These are phyloP conservation scores for Phoenix dactylifera DNA, from an alignment of 176 grass and related monocot species.

Conservation along the genomic window DNA sequence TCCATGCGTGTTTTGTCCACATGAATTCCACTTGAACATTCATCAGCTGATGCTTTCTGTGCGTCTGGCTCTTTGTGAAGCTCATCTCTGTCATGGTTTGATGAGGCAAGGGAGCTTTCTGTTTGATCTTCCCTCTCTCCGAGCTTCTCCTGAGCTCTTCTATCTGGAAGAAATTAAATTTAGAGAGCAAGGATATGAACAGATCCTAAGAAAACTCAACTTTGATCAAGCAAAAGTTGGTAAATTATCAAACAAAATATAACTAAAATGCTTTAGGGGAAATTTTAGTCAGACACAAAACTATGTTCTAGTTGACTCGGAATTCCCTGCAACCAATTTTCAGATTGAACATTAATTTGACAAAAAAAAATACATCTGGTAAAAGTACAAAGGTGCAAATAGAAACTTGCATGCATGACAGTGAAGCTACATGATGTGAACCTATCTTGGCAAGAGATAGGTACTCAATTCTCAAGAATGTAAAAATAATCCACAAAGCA, in stretches of 20 bases:
- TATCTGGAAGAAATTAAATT: slow-evolving; percentile 12
- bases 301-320: too few relatives aligned
- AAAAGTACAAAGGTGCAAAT: too few relatives aligned
- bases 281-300: too few relatives aligned
- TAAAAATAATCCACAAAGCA: too few relatives aligned
- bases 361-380: too few relatives aligned
- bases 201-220: neutral
- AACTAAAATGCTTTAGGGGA: neutral
- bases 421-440: too few relatives aligned
- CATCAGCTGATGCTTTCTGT: slow-evolving; percentile 3
- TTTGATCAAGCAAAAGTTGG: neutral
- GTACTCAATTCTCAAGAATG: too few relatives aligned
- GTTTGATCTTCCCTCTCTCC: slow-evolving; percentile 8
- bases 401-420: too few relatives aligned
- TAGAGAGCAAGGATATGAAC: neutral
- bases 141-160: slow-evolving; percentile 2
- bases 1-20: neutral
- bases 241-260: neutral
- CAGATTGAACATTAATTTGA: too few relatives aligned
- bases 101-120: slow-evolving; percentile 14
- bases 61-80: slow-evolving; percentile 2
- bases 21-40: slow-evolving; percentile 1
- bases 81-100: slow-evolving; percentile 13
- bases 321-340: too few relatives aligned
- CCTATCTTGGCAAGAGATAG: too few relatives aligned